phyloP scores from a whole-genome alignment of 1,284 basidiomycete species.

The Leccinum subspadiceum region DNA sequence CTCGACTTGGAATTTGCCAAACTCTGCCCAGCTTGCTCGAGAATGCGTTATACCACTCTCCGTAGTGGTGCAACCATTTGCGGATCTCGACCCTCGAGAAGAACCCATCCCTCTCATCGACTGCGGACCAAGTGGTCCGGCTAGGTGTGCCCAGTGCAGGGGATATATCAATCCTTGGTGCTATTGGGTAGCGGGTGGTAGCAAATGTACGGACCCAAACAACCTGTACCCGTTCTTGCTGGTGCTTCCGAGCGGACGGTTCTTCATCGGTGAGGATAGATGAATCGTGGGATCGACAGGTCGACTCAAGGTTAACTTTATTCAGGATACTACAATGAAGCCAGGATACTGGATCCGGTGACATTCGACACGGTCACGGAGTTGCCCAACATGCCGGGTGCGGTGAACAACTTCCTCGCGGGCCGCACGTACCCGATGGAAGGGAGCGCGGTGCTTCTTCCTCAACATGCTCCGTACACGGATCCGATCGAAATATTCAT shows the following conservation, averaged over 20 bases:
- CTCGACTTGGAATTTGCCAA: too few relatives aligned
- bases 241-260: slow-evolving; percentile 59
- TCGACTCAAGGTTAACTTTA: background rate
- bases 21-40: too few relatives aligned
- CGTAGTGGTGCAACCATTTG: too few relatives aligned
- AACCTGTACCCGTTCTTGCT: slow-evolving; percentile 77
- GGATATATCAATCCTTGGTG: too few relatives aligned
- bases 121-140: too few relatives aligned
- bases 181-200: too few relatives aligned
- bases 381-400: slow-evolving; percentile 71
- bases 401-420: slow-evolving; percentile 69
- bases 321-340: slow-evolving; percentile 74
- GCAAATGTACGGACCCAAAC: slow-evolving; percentile 56
- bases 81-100: too few relatives aligned
- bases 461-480: slow-evolving; percentile 68
- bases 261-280: slow-evolving; percentile 57
- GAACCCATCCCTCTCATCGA: too few relatives aligned
- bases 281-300: background rate
- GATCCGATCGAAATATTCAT: slow-evolving; percentile 66
- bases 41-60: too few relatives aligned
- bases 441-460: slow-evolving; percentile 67
- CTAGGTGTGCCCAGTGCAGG: too few relatives aligned
- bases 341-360: slow-evolving; percentile 65
- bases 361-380: slow-evolving; percentile 59
- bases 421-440: slow-evolving; percentile 79